Evolutionary conservation across 208 protist species (phyloP), one percentile per base, ranked within the genome.

Genomic region (Zelonia costaricensis): DNA sequence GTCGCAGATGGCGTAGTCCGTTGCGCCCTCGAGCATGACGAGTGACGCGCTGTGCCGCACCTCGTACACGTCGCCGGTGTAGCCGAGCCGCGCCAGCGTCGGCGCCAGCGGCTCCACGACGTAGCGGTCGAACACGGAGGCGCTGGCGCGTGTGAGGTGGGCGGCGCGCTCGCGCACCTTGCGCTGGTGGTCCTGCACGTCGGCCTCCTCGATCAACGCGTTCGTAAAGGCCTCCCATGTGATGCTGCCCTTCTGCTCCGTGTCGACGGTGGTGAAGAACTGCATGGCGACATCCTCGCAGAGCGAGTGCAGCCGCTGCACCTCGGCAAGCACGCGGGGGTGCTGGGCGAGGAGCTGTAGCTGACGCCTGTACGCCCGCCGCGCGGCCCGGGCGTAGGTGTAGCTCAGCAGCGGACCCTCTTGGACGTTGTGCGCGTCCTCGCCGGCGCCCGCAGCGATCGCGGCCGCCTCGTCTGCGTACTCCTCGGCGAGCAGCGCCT

Each of bases 1-100:
- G 44, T 90, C 76, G 52, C 86, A 93, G 53, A 93, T 52, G 38
- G 86, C 86, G 71, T 80, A 86, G 69, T 93, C 82, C 35, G 64
- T 57, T 16, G 51, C 54, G 0, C 86, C 86, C 52, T 93, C 74
- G 12, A 93, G 40, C 42, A 93, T 64, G 53, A 90, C 62, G 28
- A 82, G 62, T 20, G 82, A 80, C 0, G 55, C 54, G 77, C 74
- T 86, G 68, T 84, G 67, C 6, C 78, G 70, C 15, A 93, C 70
- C 36, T 80, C 82, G 12, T 69, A 68, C 1, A 77, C 73, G 36
- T 58, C 48, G 12, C 77, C 78, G 42, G 74, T 62, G 71, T 93
- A 93, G 33, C 86, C 86, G 3, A 84, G 73, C 18, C 74, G 75
- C 39, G 49, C 57, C 49, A 93, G 48, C 23, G 75, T 40, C 2